Conservation (phyloP, 1,139 yeast genomes). For the Nakaseomyces glabratus region DNA sequence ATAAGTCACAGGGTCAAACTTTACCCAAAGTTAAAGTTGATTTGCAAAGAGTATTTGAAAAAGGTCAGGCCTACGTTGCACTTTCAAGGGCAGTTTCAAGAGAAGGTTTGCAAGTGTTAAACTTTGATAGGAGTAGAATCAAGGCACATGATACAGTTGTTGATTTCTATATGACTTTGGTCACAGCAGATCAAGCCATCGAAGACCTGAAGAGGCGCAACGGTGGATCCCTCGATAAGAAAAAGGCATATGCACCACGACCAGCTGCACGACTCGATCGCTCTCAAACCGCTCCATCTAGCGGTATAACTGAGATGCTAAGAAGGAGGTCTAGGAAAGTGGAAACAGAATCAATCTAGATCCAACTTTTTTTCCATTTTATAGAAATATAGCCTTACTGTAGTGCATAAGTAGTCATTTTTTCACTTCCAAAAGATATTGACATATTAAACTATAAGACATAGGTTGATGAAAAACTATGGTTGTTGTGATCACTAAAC, state of each 20-base stretch:
- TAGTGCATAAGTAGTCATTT: no score
- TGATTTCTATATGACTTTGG: slow-evolving; percentile 43
- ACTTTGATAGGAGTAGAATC: slow-evolving; percentile 52
- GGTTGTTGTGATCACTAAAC: no score
- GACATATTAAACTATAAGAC: no score
- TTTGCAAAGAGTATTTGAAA: slow-evolving; percentile 67
- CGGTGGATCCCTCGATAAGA: slow-evolving; percentile 1
- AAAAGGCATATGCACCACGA: not conserved
- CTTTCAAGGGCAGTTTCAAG: slow-evolving; percentile 76
- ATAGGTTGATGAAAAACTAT: no score
- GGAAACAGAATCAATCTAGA: no score
- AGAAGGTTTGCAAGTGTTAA: slow-evolving; percentile 67
- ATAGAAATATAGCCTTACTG: no score
- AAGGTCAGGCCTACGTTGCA: slow-evolving; percentile 94
- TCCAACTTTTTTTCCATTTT: no score
- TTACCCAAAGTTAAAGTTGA: slow-evolving; percentile 76
- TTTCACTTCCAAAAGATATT: no score
- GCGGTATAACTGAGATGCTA: slow-evolving; percentile 5
- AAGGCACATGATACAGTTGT: slow-evolving; percentile 55
- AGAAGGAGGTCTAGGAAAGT: slow-evolving; percentile 1
- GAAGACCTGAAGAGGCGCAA: slow-evolving; percentile 10
- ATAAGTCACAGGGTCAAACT: slow-evolving; percentile 95
- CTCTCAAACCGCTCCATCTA: not conserved
- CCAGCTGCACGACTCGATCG: not conserved
- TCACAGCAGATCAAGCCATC: slow-evolving; percentile 32